Evolutionary conservation across 129 eudicot species (phyloP).

Genomic region (Arctium lappa): DNA sequence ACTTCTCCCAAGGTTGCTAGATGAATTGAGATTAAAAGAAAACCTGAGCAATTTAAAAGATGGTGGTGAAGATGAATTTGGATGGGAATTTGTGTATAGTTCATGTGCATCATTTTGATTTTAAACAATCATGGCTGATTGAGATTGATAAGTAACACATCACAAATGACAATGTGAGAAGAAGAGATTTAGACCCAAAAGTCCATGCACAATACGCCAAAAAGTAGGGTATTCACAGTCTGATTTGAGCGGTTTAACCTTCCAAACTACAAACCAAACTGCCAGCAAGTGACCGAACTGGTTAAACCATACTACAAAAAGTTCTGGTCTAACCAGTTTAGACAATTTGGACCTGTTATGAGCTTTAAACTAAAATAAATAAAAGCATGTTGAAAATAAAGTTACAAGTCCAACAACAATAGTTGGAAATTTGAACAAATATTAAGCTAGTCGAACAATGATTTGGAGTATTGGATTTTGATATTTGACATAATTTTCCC

Average conservation of each 20-base stretch:
- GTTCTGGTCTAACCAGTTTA: too few relatives aligned
- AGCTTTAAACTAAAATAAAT: too few relatives aligned
- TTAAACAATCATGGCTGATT: neutral
- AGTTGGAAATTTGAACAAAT: neutral
- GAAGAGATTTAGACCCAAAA: too few relatives aligned
- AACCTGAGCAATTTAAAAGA: neutral
- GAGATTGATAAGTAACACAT: neutral
- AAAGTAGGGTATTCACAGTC: neutral
- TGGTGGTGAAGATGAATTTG: conserved; percentile 5
- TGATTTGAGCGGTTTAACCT: neutral
- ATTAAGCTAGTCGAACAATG: neutral
- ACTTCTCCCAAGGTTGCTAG: conserved; percentile 41
- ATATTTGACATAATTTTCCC: neutral
- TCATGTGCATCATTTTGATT: conserved; percentile 21
- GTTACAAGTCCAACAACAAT: too few relatives aligned
- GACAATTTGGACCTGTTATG: too few relatives aligned
- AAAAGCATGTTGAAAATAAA: too few relatives aligned
- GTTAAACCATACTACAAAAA: too few relatives aligned
- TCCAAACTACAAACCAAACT: too few relatives aligned
- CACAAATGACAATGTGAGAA: neutral
- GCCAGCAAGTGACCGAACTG: too few relatives aligned
- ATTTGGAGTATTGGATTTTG: neutral
- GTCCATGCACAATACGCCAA: too few relatives aligned
- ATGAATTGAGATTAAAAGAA: neutral
- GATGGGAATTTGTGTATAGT: conserved; percentile 7